phyloP scores from a whole-genome alignment of 139 green algal species.

The Asterochloris erici region DNA sequence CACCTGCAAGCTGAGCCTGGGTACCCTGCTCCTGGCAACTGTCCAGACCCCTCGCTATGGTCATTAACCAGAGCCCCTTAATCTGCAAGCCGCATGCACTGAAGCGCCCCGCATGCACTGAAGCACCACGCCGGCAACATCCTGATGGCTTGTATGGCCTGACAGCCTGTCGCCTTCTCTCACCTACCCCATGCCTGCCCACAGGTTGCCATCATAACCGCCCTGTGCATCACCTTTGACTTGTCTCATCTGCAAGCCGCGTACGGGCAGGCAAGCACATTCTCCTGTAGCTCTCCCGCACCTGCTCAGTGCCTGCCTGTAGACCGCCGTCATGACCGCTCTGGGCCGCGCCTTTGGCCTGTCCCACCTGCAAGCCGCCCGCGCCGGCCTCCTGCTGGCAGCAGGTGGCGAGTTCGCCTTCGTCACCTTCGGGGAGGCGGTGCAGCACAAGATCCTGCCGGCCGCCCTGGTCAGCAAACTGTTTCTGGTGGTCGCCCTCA shows the following conservation, averaged over 20 bases:
- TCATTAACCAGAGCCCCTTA: too few relatives aligned
- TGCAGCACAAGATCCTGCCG: constrained; percentile 46
- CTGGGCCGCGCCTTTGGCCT: constrained; percentile 86
- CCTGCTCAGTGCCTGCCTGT: neutral
- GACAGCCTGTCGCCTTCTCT: too few relatives aligned
- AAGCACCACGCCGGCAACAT: too few relatives aligned
- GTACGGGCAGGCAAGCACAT: too few relatives aligned
- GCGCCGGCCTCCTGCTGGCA: constrained; percentile 81
- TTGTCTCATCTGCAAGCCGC: constrained; percentile 22
- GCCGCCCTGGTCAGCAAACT: constrained; percentile 74
- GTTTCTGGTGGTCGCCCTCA: constrained; percentile 95
- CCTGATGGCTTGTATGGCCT: too few relatives aligned
- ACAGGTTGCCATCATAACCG: constrained; percentile 46
- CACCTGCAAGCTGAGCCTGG: too few relatives aligned
- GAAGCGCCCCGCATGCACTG: too few relatives aligned
- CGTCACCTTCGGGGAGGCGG: constrained; percentile 77
- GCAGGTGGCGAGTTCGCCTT: constrained; percentile 99
- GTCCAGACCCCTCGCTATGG: too few relatives aligned
- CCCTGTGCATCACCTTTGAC: constrained; percentile 60
- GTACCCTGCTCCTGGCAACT: too few relatives aligned
- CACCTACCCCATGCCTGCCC: too few relatives aligned
- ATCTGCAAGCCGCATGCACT: too few relatives aligned
- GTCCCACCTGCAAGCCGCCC: constrained; percentile 53
- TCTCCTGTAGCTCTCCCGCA: too few relatives aligned
- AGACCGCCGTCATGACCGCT: constrained; percentile 75